A percentile compares a stretch with the other conserved stretches of the same genome.
Conservation (phyloP, 495 filamentous ascomycete species). For the Trichoderma gamsii region DNA sequence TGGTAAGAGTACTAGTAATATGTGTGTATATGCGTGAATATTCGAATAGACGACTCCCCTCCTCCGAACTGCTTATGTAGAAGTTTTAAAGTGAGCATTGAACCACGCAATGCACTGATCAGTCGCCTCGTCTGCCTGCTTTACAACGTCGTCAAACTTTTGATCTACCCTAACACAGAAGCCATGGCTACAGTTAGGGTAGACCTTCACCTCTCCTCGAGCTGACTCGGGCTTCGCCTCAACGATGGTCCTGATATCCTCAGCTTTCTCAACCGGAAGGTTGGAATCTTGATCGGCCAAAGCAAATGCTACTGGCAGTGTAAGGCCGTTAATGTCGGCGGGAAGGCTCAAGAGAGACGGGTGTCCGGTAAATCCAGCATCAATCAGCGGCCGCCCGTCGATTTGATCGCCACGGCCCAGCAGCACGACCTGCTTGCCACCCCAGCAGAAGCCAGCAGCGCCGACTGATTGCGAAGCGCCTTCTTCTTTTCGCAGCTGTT, state of each 20-base stretch:
- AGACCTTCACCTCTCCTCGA: not conserved
- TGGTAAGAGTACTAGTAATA: too few species aligned
- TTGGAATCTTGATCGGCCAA: not conserved
- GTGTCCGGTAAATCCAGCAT: conserved; percentile 14
- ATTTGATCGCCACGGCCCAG: not conserved
- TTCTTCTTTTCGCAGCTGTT: conserved; percentile 9
- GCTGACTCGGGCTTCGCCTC: not conserved
- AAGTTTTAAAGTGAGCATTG: not conserved
- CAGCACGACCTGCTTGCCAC: conserved; percentile 13
- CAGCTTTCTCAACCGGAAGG: not conserved
- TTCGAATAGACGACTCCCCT: not conserved
- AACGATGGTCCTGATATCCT: not conserved
- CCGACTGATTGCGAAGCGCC: conserved; percentile 3
- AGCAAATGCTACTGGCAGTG: conserved; percentile 7
- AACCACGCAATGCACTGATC: conserved; percentile 15
- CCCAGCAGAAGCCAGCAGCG: conserved; percentile 16
- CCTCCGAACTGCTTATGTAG: not conserved
- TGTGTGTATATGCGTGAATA: too few species aligned
- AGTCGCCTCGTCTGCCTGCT: conserved; percentile 11
- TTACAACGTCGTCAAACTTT: not conserved
- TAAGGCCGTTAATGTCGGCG: not conserved
- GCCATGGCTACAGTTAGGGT: not conserved
- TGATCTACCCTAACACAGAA: conserved; percentile 15
- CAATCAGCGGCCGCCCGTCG: conserved; percentile 1
- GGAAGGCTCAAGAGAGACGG: conserved; percentile 9